Evolutionary conservation across 2,329 filamentous ascomycete species (phyloP).

Genomic region (Leptographium wingfieldii): DNA sequence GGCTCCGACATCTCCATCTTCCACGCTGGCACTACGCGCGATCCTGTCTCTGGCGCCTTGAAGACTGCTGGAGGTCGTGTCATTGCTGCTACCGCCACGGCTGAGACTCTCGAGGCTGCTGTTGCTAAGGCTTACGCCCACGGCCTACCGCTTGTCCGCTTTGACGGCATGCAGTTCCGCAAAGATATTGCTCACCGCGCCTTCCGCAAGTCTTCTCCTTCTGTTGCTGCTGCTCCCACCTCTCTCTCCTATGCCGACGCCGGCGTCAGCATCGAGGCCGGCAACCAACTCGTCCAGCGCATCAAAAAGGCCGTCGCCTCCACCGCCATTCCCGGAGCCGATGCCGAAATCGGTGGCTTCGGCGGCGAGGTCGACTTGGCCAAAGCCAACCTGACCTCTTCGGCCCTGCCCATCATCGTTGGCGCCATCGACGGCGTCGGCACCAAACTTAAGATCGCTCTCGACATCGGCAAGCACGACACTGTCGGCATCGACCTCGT

Average conservation of each 20-base stretch:
- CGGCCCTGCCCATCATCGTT: constrained; percentile 76
- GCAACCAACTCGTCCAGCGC: constrained; percentile 80
- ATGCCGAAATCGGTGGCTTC: constrained; percentile 91
- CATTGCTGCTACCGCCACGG: constrained; percentile 77
- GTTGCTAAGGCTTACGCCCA: constrained; percentile 72
- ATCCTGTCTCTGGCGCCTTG: constrained; percentile 48
- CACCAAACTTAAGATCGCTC: constrained; percentile 93
- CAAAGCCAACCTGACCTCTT: constrained; percentile 57
- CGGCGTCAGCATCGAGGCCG: constrained; percentile 87
- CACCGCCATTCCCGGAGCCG: constrained; percentile 74
- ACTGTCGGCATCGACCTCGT: constrained; percentile 95
- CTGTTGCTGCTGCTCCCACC: constrained; percentile 22
- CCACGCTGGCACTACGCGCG: constrained; percentile 73
- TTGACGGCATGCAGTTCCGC: constrained; percentile 81
- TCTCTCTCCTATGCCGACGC: constrained; percentile 83
- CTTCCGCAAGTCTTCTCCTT: constrained; percentile 33
- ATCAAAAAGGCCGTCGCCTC: constrained; percentile 86
- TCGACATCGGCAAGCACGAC: constrained; percentile 77
- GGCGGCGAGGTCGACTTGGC: constrained; percentile 75
- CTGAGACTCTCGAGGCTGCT: constrained; percentile 61
- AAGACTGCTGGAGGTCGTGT: constrained; percentile 79
- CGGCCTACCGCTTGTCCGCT: constrained; percentile 66
- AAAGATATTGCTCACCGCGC: constrained; percentile 82
- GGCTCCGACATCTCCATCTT: constrained; percentile 60
- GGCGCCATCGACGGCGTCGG: constrained; percentile 93